A percentile compares a stretch with the other conserved stretches of the same genome.
These are phyloP conservation scores for Coffea humblotiana DNA, from an alignment of 305 asterid genomes.

Conservation along the genomic window DNA sequence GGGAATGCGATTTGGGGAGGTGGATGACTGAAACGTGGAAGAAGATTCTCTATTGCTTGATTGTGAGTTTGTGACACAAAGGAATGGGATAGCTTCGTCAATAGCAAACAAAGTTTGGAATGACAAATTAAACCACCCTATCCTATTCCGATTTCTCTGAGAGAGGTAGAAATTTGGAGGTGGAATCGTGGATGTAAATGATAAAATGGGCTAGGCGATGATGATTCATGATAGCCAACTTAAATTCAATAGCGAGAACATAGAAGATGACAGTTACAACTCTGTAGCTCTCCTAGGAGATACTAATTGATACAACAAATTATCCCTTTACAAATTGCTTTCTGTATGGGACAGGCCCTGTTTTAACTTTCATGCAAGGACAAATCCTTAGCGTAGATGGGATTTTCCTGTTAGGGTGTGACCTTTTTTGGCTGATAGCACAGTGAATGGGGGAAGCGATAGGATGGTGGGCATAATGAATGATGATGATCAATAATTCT, in stretches of 20 bases:
- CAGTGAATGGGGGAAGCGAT: neutral
- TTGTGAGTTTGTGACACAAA: neutral
- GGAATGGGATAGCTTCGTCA: neutral
- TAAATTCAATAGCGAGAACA: neutral
- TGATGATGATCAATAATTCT: constrained; percentile 16
- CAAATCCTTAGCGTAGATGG: neutral
- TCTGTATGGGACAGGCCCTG: neutral
- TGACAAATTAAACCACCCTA: too few species aligned
- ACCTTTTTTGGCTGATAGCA: neutral
- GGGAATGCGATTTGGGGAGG: neutral
- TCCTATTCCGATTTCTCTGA: neutral
- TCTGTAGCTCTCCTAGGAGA: too few species aligned
- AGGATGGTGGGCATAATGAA: neutral
- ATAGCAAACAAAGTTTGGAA: neutral
- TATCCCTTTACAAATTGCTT: too few species aligned
- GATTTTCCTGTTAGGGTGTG: neutral
- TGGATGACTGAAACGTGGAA: too few species aligned
- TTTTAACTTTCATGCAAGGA: neutral
- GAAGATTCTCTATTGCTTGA: neutral
- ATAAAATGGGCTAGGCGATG: neutral
- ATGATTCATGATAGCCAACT: neutral
- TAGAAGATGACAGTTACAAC: neutral
- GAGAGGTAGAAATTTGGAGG: neutral
- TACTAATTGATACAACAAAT: too few species aligned
- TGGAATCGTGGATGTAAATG: neutral